Conservation (phyloP, 2,329 filamentous ascomycete species). For the Penicillium sp. region DNA sequence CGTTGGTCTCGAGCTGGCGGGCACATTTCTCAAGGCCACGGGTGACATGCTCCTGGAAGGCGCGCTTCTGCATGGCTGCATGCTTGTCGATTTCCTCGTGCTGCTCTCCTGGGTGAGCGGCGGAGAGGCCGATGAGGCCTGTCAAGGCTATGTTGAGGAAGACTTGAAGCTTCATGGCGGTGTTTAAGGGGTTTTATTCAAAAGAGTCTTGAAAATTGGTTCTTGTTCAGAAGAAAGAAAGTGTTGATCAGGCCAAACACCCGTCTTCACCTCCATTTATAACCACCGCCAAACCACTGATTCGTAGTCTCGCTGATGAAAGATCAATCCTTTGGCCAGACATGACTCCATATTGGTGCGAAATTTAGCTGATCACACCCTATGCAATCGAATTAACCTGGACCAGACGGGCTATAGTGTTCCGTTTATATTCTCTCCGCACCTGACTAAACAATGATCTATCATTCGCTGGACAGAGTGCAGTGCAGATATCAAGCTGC, state of each 20-base stretch:
- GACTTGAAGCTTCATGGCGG: background rate
- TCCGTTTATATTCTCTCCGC: no score
- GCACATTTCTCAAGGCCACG: conserved; percentile 22
- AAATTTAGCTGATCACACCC: no score
- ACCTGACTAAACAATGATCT: no score
- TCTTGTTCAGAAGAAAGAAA: background rate
- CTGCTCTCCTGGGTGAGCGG: background rate
- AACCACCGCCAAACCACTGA: background rate
- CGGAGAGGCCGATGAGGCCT: background rate
- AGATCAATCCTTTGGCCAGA: background rate
- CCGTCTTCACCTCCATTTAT: background rate
- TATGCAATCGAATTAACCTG: no score
- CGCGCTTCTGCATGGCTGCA: conserved; percentile 11
- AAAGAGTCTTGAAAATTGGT: background rate
- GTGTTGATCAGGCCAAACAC: background rate
- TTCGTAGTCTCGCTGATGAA: background rate
- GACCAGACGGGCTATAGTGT: no score
- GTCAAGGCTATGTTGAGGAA: background rate
- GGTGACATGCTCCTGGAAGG: conserved; percentile 18
- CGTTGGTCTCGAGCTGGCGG: conserved; percentile 18
- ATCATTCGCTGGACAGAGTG: no score
- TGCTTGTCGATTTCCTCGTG: background rate
- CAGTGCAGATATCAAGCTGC: no score
- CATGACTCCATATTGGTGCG: no score
- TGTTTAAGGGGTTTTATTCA: background rate